These are phyloP conservation scores for Eutrema japonicum DNA, from an alignment of 345 rosid genomes.

Conservation along the genomic window DNA sequence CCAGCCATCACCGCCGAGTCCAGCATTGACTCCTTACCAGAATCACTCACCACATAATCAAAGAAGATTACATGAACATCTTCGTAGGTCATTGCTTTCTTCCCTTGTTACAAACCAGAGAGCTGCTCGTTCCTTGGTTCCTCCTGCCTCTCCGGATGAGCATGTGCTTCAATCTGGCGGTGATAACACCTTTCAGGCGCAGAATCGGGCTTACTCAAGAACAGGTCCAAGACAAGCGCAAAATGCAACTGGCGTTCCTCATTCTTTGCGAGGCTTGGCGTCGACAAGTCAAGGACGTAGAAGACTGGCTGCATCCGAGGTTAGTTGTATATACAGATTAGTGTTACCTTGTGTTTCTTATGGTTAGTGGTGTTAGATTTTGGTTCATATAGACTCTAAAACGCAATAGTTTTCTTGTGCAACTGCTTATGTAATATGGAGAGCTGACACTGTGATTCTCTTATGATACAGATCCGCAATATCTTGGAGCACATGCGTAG, in stretches of 20 bases:
- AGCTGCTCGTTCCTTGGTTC: constrained; percentile 46
- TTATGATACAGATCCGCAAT: constrained; percentile 63
- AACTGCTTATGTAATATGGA: not conserved
- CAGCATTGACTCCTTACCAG: constrained; percentile 50
- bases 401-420: not conserved
- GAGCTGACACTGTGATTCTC: constrained; percentile 39
- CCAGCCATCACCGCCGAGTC: constrained; percentile 43
- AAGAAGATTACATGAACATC: constrained; percentile 67
- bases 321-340: constrained; percentile 46
- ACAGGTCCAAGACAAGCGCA: constrained; percentile 66
- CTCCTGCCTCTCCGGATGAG: constrained; percentile 53
- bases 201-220: constrained; percentile 54
- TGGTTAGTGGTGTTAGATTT: not conserved
- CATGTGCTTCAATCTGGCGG: constrained; percentile 53
- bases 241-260: constrained; percentile 55
- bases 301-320: constrained; percentile 77
- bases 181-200: constrained; percentile 49
- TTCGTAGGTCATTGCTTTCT: constrained; percentile 70
- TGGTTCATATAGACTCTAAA: constrained; percentile 15
- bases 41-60: constrained; percentile 57
- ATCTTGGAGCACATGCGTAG: constrained; percentile 86
- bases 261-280: constrained; percentile 60
- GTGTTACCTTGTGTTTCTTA: constrained; percentile 10
- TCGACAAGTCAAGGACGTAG: constrained; percentile 73
- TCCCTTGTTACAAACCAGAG: constrained; percentile 55